phyloP scores from a whole-genome alignment of 2,329 filamentous ascomycete genomes.

The Xylaria multiplex region DNA sequence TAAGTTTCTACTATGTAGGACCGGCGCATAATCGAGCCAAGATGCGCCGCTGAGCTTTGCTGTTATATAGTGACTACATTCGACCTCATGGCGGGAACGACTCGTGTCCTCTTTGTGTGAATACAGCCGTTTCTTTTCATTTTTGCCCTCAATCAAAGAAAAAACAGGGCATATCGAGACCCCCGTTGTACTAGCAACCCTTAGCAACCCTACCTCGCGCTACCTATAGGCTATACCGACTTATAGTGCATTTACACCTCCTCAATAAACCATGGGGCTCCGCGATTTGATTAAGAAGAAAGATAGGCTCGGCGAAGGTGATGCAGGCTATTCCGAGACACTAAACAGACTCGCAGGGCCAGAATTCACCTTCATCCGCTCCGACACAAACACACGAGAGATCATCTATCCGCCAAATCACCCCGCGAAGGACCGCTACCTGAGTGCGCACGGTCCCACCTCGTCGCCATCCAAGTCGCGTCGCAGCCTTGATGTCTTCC shows the following conservation, averaged over 20 bases:
- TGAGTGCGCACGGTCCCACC: slow-evolving; percentile 43
- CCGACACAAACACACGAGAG: slow-evolving; percentile 84
- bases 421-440: slow-evolving; percentile 47
- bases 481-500: slow-evolving; percentile 36
- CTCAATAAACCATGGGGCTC: slow-evolving; percentile 56
- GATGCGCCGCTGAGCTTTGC: slow-evolving; percentile 17
- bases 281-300: slow-evolving; percentile 66
- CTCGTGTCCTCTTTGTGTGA: slow-evolving; percentile 5
- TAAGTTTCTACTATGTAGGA: background rate
- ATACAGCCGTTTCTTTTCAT: too few species aligned
- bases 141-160: background rate
- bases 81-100: slow-evolving; percentile 13
- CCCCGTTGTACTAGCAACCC: background rate
- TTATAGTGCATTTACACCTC: background rate
- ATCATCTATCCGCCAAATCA: slow-evolving; percentile 74
- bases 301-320: slow-evolving; percentile 54
- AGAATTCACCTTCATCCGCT: slow-evolving; percentile 84
- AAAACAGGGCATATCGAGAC: too few species aligned
- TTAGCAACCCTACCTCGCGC: background rate
- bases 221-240: background rate
- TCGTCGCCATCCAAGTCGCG: slow-evolving; percentile 53
- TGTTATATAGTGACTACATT: background rate
- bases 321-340: slow-evolving; percentile 52
- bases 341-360: slow-evolving; percentile 58
- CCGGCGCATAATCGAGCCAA: slow-evolving; percentile 32